Percentiles rank a stretch among this genome's conserved stretches.
phyloP scores from a whole-genome alignment of 2,329 filamentous ascomycete genomes.

The Penicillium freii region DNA sequence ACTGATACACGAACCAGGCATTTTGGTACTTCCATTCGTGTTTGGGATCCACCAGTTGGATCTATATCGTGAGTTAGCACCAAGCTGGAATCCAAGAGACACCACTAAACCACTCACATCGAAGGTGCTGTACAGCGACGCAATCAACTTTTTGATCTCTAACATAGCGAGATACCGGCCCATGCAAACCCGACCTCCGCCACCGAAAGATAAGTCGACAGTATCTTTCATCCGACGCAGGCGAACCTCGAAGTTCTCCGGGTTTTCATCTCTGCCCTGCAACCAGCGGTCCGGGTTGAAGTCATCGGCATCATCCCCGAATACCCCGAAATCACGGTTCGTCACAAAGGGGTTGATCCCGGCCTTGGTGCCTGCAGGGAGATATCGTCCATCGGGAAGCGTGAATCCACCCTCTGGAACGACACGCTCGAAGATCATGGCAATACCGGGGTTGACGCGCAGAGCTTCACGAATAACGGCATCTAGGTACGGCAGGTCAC shows the following conservation, averaged over 20 bases:
- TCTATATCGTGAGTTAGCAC: constrained; percentile 43
- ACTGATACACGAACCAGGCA: constrained; percentile 61
- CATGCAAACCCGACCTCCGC: constrained; percentile 56
- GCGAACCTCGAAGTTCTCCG: constrained; percentile 35
- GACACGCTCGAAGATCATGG: constrained; percentile 51
- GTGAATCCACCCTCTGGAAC: constrained; percentile 42
- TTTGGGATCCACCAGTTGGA: constrained; percentile 53
- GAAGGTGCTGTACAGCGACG: constrained; percentile 42
- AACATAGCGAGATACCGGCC: constrained; percentile 56
- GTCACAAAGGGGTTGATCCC: constrained; percentile 39
- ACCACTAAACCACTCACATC: constrained; percentile 14
- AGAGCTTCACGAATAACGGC: constrained; percentile 54
- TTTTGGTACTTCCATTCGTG: constrained; percentile 54
- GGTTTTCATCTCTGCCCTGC: constrained; percentile 32
- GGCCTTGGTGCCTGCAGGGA: constrained; percentile 38
- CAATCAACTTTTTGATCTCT: constrained; percentile 60
- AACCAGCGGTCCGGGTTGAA: constrained; percentile 54
- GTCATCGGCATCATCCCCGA: constrained; percentile 46
- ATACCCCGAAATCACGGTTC: constrained; percentile 43
- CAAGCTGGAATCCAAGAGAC: neutral
- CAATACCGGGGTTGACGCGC: constrained; percentile 51
- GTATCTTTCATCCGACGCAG: constrained; percentile 39
- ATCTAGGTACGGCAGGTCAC: constrained; percentile 45
- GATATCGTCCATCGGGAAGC: constrained; percentile 31
- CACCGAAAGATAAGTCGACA: constrained; percentile 50